phyloP scores from a whole-genome alignment of 768 basidiomycete genomes.

The Termitomyces heimii region DNA sequence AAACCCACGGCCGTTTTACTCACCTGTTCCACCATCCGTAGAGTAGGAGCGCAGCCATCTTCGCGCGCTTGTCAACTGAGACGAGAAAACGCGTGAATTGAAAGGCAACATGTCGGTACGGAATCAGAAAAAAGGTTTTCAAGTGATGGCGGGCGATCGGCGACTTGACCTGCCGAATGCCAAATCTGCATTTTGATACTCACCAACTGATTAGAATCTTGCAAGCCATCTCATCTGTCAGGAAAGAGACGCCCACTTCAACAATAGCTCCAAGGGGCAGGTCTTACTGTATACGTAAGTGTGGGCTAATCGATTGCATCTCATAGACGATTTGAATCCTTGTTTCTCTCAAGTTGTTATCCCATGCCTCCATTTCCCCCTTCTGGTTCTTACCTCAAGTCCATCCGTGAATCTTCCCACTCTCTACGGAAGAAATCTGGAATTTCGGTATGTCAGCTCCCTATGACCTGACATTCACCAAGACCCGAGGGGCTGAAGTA shows the following conservation, averaged over 20 bases:
- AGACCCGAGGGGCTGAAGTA: too few relatives aligned
- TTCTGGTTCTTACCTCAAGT: conserved; percentile 39
- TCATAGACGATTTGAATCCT: neutral
- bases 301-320: neutral
- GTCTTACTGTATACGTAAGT: neutral
- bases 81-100: neutral
- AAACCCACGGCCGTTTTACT: neutral
- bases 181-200: neutral
- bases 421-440: conserved; percentile 39
- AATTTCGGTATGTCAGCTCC: conserved; percentile 42
- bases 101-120: neutral
- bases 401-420: conserved; percentile 49
- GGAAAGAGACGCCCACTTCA: neutral
- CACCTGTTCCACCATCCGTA: conserved; percentile 5
- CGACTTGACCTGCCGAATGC: neutral
- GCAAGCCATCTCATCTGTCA: neutral
- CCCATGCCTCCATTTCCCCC: conserved; percentile 32
- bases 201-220: neutral
- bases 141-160: neutral
- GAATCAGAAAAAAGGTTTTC: neutral
- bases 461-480: neutral
- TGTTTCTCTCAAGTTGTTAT: neutral
- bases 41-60: conserved; percentile 4
- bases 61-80: neutral
- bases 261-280: neutral